Conservation (phyloP, 2,329 filamentous ascomycete genomes). For the Exophiala sp. region DNA sequence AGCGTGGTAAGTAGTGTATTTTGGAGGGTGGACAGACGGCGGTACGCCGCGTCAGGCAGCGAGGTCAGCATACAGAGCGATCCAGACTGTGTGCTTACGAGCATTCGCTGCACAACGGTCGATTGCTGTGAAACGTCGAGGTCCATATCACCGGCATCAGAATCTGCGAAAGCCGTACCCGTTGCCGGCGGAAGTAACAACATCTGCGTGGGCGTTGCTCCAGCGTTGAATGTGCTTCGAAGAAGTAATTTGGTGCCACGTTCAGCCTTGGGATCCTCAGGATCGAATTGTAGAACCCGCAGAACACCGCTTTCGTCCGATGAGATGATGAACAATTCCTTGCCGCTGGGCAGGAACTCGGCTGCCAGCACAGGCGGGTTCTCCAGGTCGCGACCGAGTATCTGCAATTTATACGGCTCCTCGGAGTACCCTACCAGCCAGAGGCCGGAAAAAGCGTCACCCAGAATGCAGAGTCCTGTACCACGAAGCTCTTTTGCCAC, state of each 20-base stretch:
- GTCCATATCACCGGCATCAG: constrained; percentile 36
- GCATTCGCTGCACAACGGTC: constrained; percentile 28
- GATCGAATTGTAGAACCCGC: constrained; percentile 89
- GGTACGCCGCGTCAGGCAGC: constrained; percentile 74
- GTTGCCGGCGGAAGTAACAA: constrained; percentile 64
- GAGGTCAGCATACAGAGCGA: constrained; percentile 73
- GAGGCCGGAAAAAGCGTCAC: constrained; percentile 86
- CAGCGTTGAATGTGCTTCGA: constrained; percentile 81
- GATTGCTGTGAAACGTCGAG: constrained; percentile 1
- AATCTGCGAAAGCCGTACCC: constrained; percentile 26
- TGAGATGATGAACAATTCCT: constrained; percentile 76
- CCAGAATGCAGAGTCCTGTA: constrained; percentile 81
- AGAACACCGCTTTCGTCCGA: constrained; percentile 82
- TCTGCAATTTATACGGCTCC: constrained; percentile 91
- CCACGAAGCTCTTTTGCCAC: constrained; percentile 78
- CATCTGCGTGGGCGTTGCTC: constrained; percentile 71
- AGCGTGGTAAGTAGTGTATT: constrained; percentile 69
- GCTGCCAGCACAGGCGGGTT: constrained; percentile 74
- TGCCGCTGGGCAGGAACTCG: constrained; percentile 83
- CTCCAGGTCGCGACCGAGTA: constrained; percentile 82
- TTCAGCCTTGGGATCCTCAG: constrained; percentile 90
- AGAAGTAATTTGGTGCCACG: constrained; percentile 84
- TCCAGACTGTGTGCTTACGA: constrained; percentile 73
- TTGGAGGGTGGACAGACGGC: constrained; percentile 75
- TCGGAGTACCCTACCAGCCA: constrained; percentile 97